Evolutionary conservation across 139 green algal genomes (phyloP).

Genomic region (Chlamydomonas sphaeroides): DNA sequence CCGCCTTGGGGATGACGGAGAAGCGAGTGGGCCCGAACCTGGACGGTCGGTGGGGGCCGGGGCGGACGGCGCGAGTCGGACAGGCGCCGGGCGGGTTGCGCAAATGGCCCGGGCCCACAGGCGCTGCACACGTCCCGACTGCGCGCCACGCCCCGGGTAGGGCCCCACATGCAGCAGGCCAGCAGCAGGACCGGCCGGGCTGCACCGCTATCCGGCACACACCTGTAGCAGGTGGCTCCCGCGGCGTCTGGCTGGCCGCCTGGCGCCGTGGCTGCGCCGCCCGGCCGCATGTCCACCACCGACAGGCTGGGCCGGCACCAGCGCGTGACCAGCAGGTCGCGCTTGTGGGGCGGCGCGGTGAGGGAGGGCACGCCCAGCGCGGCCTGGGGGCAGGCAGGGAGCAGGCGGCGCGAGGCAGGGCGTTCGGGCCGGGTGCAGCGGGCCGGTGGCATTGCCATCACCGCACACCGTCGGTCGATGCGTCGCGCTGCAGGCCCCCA

Average conservation of each 20-base stretch:
- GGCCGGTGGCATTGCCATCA: too few relatives aligned
- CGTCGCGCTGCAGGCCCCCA: too few relatives aligned
- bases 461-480: too few relatives aligned
- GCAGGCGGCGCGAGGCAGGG: too few relatives aligned
- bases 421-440: too few relatives aligned
- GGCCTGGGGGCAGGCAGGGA: background rate
- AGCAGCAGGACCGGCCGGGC: too few relatives aligned
- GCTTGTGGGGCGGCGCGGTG: conserved; percentile 53
- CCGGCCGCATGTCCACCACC: conserved; percentile 86
- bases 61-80: background rate
- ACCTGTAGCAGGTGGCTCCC: conserved; percentile 49
- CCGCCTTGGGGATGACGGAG: conserved; percentile 90
- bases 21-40: conserved; percentile 93
- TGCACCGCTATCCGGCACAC: too few relatives aligned
- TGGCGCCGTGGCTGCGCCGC: background rate
- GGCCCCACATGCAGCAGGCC: too few relatives aligned
- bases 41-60: background rate
- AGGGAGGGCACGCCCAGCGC: conserved; percentile 78
- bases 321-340: conserved; percentile 82
- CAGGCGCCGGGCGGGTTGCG: too few relatives aligned
- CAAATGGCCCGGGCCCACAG: too few relatives aligned
- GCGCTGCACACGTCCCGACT: too few relatives aligned
- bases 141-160: too few relatives aligned
- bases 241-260: background rate
- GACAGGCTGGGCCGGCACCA: conserved; percentile 91